Conservation (phyloP, 805 yeast species). For the Ogataea methanolica region DNA sequence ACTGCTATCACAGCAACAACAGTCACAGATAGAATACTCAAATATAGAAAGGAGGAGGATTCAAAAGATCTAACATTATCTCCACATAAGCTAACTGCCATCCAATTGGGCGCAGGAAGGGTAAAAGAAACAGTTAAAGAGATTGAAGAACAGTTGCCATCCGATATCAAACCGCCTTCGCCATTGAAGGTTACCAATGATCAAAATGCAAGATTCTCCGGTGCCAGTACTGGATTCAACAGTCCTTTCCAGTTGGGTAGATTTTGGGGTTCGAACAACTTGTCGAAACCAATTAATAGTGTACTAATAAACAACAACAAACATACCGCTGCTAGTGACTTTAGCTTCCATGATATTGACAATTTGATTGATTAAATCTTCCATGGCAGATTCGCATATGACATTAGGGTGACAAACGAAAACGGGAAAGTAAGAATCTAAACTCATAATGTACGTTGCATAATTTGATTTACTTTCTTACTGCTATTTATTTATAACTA, state of each 20-base stretch:
- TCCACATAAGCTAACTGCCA: slow-evolving; percentile 13
- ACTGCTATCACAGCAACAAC: background rate
- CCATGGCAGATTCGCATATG: background rate
- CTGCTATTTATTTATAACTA: too few species aligned
- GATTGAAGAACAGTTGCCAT: slow-evolving; percentile 17
- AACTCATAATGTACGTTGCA: too few species aligned
- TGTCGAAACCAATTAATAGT: background rate
- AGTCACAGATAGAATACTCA: slow-evolving; percentile 5
- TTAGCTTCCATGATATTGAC: slow-evolving; percentile 17
- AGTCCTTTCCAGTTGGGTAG: background rate
- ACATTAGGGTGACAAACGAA: too few species aligned
- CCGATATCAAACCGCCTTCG: slow-evolving; percentile 9
- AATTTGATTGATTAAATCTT: slow-evolving; percentile 14
- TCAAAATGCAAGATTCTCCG: too few species aligned
- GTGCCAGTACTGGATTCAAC: too few species aligned
- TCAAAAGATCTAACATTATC: slow-evolving; percentile 12
- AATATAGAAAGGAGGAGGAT: slow-evolving; percentile 9
- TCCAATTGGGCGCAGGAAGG: slow-evolving; percentile 20
- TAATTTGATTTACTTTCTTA: too few species aligned
- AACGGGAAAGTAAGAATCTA: too few species aligned
- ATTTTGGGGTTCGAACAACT: slow-evolving; percentile 1
- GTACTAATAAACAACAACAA: too few species aligned
- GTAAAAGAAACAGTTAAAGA: slow-evolving; percentile 25
- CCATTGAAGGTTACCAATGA: slow-evolving; percentile 3
- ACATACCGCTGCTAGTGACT: background rate